A percentile compares a stretch with the other conserved stretches of the same genome.
Conservation (phyloP, 768 basidiomycete genomes). For the Strobilomyces dryophilus region DNA sequence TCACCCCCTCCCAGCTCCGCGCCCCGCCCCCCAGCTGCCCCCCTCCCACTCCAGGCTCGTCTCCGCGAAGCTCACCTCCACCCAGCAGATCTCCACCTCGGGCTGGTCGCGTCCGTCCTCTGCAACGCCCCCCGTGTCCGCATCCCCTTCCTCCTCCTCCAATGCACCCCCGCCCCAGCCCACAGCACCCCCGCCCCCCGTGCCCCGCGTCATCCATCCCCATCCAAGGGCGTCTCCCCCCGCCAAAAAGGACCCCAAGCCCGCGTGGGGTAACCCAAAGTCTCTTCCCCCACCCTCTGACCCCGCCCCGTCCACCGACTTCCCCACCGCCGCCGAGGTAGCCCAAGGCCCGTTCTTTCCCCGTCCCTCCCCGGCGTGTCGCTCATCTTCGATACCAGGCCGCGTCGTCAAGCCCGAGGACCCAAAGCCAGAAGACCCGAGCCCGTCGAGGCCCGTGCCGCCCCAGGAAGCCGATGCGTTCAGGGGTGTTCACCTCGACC, state of each 20-base stretch:
- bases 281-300: constrained; percentile 34
- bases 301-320: constrained; percentile 56
- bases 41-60: constrained; percentile 75
- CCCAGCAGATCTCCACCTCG: constrained; percentile 52
- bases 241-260: constrained; percentile 41
- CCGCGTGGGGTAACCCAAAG: constrained; percentile 70
- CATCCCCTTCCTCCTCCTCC: constrained; percentile 44
- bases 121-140: constrained; percentile 56
- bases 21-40: constrained; percentile 52
- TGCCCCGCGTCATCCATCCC: constrained; percentile 58
- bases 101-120: constrained; percentile 83
- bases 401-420: constrained; percentile 25
- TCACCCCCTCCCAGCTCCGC: constrained; percentile 38
- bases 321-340: constrained; percentile 96
- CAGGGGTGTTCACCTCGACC: constrained; percentile 88
- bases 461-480: constrained; percentile 90
- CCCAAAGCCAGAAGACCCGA: constrained; percentile 50
- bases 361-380: too few relatives aligned
- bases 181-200: constrained; percentile 35
- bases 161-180: constrained; percentile 44
- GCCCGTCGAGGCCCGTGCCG: constrained; percentile 51
- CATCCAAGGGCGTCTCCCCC: constrained; percentile 47
- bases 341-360: constrained; percentile 60
- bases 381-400: constrained; percentile 5
- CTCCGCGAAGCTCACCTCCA: constrained; percentile 80